Conservation (phyloP, 2,329 filamentous ascomycete species). For the Cladophialophora yegresii region DNA sequence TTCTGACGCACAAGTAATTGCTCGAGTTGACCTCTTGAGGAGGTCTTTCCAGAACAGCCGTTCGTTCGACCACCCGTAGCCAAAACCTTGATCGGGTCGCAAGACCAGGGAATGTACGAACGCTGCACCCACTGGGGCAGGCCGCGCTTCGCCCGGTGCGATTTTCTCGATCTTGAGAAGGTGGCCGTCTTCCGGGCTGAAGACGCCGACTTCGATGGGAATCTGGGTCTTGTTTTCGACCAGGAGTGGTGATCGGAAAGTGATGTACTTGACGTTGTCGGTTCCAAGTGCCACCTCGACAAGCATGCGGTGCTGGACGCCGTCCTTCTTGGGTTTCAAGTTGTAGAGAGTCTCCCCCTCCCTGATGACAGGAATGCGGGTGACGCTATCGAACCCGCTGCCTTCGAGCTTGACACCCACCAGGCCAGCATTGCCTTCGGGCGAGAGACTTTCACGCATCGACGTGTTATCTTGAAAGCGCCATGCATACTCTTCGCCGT, state of each 20-base stretch:
- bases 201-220: conserved; percentile 88
- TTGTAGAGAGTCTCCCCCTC: conserved; percentile 92
- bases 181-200: conserved; percentile 81
- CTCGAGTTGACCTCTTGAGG: conserved; percentile 78
- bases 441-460: conserved; percentile 87
- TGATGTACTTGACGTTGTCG: conserved; percentile 98
- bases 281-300: conserved; percentile 88
- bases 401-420: conserved; percentile 85
- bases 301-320: conserved; percentile 81
- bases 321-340: conserved; percentile 81
- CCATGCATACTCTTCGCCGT: conserved; percentile 92
- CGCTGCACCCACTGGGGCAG: conserved; percentile 87
- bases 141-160: conserved; percentile 82
- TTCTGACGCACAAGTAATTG: conserved; percentile 85
- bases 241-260: conserved; percentile 83
- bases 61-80: conserved; percentile 92
- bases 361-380: conserved; percentile 84
- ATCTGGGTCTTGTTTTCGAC: conserved; percentile 98
- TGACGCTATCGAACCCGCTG: conserved; percentile 88
- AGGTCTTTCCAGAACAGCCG: conserved; percentile 91
- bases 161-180: conserved; percentile 98
- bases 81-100: conserved; percentile 91
- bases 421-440: conserved; percentile 76
- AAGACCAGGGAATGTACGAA: conserved; percentile 86
- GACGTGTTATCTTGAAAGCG: conserved; percentile 96